Percentiles rank a stretch among this genome's conserved stretches.
These are phyloP conservation scores for Teunomyces barrocoloradensis DNA, from an alignment of 805 yeast genomes.

Conservation along the genomic window DNA sequence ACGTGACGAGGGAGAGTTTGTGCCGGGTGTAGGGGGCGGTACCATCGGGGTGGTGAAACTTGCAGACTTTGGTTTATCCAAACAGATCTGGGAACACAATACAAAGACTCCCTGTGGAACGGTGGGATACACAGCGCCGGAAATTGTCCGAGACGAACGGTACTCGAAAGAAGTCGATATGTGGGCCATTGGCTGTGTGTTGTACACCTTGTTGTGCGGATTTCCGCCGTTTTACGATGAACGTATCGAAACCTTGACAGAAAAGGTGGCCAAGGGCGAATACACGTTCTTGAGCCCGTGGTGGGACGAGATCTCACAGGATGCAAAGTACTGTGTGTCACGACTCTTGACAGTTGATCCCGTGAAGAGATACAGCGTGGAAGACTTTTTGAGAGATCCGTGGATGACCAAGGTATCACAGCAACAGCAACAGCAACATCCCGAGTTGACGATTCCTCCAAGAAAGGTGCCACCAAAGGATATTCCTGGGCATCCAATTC, in stretches of 20 bases:
- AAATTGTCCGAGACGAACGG: constrained; percentile 88
- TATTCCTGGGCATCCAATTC: constrained; percentile 26
- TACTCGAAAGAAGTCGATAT: constrained; percentile 94
- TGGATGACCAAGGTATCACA: constrained; percentile 49
- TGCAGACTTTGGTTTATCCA: constrained; percentile 94
- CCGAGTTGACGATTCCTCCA: constrained; percentile 2
- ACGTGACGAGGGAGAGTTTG: constrained; percentile 83
- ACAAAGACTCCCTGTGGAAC: constrained; percentile 99
- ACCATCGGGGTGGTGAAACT: constrained; percentile 85
- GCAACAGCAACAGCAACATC: background rate
- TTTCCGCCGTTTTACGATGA: constrained; percentile 97
- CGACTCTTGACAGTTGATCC: constrained; percentile 73
- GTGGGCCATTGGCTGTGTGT: constrained; percentile 98
- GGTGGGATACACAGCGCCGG: constrained; percentile 98
- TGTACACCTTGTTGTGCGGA: constrained; percentile 91
- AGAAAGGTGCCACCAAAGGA: background rate
- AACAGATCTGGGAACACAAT: constrained; percentile 81
- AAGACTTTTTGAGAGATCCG: constrained; percentile 70
- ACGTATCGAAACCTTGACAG: constrained; percentile 67
- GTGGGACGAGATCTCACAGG: constrained; percentile 80
- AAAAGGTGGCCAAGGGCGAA: constrained; percentile 77
- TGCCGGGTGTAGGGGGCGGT: constrained; percentile 84
- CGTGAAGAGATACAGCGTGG: constrained; percentile 61
- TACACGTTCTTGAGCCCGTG: constrained; percentile 75
- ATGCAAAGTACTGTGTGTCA: constrained; percentile 69